A percentile compares a stretch with the other conserved stretches of the same genome.
These are phyloP conservation scores for Lignosus rhinocerotis DNA, from an alignment of 1,284 basidiomycete species.

Conservation along the genomic window DNA sequence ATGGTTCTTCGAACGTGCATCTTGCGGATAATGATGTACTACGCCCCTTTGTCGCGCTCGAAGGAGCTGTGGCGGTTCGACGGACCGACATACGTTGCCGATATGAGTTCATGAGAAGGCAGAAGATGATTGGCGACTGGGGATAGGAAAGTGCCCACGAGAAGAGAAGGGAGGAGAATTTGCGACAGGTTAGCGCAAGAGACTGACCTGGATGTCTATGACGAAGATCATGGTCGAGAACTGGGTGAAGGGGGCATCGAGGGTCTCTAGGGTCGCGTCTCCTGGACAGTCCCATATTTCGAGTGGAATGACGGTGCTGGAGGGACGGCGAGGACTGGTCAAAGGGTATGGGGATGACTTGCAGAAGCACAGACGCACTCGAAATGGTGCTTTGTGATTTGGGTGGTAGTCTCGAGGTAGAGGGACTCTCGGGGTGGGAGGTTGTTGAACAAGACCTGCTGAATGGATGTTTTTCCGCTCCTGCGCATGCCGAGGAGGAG, in stretches of 20 bases:
- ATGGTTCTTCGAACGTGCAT: background rate
- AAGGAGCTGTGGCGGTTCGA: background rate
- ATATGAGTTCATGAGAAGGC: background rate
- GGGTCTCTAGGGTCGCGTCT: slow-evolving; percentile 73
- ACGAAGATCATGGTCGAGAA: slow-evolving; percentile 90
- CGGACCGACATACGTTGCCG: background rate
- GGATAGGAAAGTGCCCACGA: background rate
- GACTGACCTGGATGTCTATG: slow-evolving; percentile 87
- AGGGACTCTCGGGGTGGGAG: slow-evolving; percentile 86
- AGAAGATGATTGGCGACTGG: background rate
- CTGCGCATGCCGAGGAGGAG: slow-evolving; percentile 82
- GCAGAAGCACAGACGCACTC: slow-evolving; percentile 62
- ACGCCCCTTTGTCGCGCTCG: background rate
- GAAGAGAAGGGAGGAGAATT: background rate
- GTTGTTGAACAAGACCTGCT: slow-evolving; percentile 88
- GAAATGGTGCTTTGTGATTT: slow-evolving; percentile 72
- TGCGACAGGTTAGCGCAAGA: background rate
- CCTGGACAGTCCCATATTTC: slow-evolving; percentile 97
- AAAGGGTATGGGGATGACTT: background rate
- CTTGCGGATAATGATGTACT: background rate
- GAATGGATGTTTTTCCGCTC: slow-evolving; percentile 92
- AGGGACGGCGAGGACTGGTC: slow-evolving; percentile 3
- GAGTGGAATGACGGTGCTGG: slow-evolving; percentile 87
- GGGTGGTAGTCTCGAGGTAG: slow-evolving; percentile 87
- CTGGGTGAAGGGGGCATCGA: slow-evolving; percentile 70